phyloP scores from a whole-genome alignment of 2,329 filamentous ascomycete species.

The Mollisia scopiformis region DNA sequence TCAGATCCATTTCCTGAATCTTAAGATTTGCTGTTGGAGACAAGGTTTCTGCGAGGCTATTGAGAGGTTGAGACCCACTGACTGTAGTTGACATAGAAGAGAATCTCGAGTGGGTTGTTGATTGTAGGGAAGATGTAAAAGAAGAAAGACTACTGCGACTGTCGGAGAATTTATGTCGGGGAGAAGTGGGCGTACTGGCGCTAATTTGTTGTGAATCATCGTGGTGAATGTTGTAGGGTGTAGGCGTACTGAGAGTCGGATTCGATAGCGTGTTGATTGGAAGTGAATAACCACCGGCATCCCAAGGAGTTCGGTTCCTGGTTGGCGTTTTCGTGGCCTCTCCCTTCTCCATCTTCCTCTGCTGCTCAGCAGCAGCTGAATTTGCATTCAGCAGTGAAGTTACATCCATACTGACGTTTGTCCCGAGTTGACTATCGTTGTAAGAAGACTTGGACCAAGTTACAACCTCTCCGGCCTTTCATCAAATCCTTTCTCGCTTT shows the following conservation, averaged over 20 bases:
- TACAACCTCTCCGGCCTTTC: not conserved
- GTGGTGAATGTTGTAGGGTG: slow-evolving; percentile 20
- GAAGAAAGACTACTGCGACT: slow-evolving; percentile 38
- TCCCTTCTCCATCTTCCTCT: slow-evolving; percentile 21
- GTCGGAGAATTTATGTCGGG: slow-evolving; percentile 36
- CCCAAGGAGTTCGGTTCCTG: slow-evolving; percentile 39
- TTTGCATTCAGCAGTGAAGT: slow-evolving; percentile 37
- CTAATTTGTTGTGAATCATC: slow-evolving; percentile 24
- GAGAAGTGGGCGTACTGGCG: slow-evolving; percentile 22
- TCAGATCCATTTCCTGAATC: slow-evolving; percentile 7
- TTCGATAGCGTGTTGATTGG: slow-evolving; percentile 33
- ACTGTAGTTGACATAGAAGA: slow-evolving; percentile 37
- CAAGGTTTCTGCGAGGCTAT: slow-evolving; percentile 9
- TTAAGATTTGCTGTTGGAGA: slow-evolving; percentile 8
- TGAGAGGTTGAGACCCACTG: slow-evolving; percentile 21
- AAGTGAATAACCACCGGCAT: slow-evolving; percentile 40
- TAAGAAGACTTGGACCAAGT: not conserved
- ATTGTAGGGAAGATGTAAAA: slow-evolving; percentile 35
- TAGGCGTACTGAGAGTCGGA: slow-evolving; percentile 13
- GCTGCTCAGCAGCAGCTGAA: slow-evolving; percentile 33
- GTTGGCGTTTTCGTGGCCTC: slow-evolving; percentile 20
- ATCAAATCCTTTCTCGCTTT: not conserved
- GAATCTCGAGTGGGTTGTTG: slow-evolving; percentile 36
- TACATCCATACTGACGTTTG: slow-evolving; percentile 36
- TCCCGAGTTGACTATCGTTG: not conserved